Evolutionary conservation across 1,284 basidiomycete genomes (phyloP).

Genomic region (Heterobasidion annosum): DNA sequence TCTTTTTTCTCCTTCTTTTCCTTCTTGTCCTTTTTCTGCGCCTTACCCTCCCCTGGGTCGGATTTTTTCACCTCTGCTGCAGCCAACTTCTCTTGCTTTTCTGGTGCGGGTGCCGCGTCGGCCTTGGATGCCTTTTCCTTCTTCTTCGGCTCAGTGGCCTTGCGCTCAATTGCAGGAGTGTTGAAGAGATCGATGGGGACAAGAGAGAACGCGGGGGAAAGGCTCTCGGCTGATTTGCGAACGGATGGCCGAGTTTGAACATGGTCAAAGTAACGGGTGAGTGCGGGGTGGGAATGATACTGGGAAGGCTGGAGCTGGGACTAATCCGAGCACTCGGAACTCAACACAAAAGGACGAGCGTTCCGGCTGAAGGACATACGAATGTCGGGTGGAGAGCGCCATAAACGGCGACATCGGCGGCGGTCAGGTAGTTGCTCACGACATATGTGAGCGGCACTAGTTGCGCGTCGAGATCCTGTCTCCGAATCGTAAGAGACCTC

Average conservation of each 20-base stretch:
- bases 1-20: constrained; percentile 44
- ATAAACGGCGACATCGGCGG: constrained; percentile 81
- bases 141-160: constrained; percentile 27
- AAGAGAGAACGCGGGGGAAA: constrained; percentile 48
- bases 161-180: constrained; percentile 68
- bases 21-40: constrained; percentile 30
- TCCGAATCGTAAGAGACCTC: neutral
- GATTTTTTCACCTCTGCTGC: constrained; percentile 17
- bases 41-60: constrained; percentile 18
- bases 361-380: constrained; percentile 37
- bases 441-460: constrained; percentile 76
- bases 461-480: constrained; percentile 64
- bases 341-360: neutral
- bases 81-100: constrained; percentile 14
- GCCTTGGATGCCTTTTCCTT: constrained; percentile 17
- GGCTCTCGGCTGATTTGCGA: constrained; percentile 39
- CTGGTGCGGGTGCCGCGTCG: constrained; percentile 6
- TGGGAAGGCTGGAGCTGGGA: constrained; percentile 56
- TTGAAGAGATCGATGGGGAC: constrained; percentile 69
- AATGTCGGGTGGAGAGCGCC: constrained; percentile 72
- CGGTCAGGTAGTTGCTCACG: constrained; percentile 75
- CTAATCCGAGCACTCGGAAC: constrained; percentile 25
- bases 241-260: constrained; percentile 69
- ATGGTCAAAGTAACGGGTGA: constrained; percentile 92
- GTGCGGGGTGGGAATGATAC: constrained; percentile 68